A percentile compares a stretch with the other conserved stretches of the same genome.
Evolutionary conservation across 345 rosid species (phyloP).

Genomic region (Combretum micranthum): DNA sequence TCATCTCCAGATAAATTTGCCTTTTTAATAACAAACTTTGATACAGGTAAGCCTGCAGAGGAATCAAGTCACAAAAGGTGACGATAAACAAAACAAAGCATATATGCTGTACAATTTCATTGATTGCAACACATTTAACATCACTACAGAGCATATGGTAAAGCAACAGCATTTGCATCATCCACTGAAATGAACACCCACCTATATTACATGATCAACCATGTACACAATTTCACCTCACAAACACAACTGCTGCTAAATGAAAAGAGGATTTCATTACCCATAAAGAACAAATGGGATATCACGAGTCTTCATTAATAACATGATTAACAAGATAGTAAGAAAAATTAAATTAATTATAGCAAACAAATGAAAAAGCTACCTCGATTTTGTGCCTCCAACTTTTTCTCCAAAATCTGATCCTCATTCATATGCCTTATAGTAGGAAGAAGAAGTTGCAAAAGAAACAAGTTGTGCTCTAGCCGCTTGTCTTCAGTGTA

Average conservation of each 20-base stretch:
- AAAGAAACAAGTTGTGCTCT: slow-evolving; percentile 25
- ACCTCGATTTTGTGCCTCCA: slow-evolving; percentile 46
- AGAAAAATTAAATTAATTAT: neutral
- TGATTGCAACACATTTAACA: neutral
- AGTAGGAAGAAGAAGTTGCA: slow-evolving; percentile 38
- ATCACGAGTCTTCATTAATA: no score
- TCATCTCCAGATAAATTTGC: slow-evolving; percentile 19
- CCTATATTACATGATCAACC: no score
- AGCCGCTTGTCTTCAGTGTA: slow-evolving; percentile 14
- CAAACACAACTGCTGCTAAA: no score
- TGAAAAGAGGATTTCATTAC: no score
- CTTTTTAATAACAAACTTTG: slow-evolving; percentile 14
- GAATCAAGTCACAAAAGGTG: neutral
- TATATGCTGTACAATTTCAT: neutral
- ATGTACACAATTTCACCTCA: no score
- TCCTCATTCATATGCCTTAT: slow-evolving; percentile 35
- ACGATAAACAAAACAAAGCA: neutral
- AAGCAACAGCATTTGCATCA: no score
- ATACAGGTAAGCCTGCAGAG: slow-evolving; percentile 9
- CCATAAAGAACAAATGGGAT: no score
- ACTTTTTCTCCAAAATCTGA: slow-evolving; percentile 36
- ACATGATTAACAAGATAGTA: no score
- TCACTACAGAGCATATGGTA: no score
- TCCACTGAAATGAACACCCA: no score
- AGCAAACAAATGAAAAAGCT: slow-evolving; percentile 6